A percentile compares a stretch with the other conserved stretches of the same genome.
Conservation (phyloP, 1,139 yeast species). For the Magnusiomyces tetraspermus region DNA sequence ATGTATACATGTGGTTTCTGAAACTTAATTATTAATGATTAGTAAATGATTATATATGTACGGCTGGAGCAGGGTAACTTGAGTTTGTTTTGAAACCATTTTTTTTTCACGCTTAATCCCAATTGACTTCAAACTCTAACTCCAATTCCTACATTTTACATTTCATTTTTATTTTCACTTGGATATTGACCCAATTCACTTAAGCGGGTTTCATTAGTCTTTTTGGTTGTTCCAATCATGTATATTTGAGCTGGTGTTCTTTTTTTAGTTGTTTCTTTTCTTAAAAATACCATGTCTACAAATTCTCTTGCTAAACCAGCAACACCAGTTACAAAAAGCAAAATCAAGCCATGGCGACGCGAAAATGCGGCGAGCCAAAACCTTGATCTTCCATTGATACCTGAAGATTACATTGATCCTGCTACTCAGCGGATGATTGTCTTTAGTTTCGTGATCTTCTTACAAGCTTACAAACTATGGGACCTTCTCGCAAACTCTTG, state of each 20-base stretch:
- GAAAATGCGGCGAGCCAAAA: conserved; percentile 1
- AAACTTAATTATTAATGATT: too few species aligned
- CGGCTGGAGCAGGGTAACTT: neutral
- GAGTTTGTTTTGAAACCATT: neutral
- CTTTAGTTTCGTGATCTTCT: conserved; percentile 53
- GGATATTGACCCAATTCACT: neutral
- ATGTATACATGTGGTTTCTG: too few species aligned
- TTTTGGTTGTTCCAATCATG: neutral
- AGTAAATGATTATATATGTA: too few species aligned
- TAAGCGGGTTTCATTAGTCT: neutral
- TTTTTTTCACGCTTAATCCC: too few species aligned
- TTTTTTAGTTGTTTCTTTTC: neutral
- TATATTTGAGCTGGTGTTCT: neutral
- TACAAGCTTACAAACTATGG: conserved; percentile 76
- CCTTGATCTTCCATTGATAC: conserved; percentile 25
- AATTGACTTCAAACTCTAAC: too few species aligned
- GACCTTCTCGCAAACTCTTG: conserved; percentile 44
- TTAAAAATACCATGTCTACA: conserved; percentile 6
- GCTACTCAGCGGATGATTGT: conserved; percentile 71
- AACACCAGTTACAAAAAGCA: conserved; percentile 2
- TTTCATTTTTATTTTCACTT: too few species aligned
- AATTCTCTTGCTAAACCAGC: conserved; percentile 6
- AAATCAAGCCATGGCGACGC: conserved; percentile 15
- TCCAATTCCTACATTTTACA: too few species aligned
- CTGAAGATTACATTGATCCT: conserved; percentile 44